These are phyloP conservation scores for Exophiala sp. DNA, from an alignment of 2,329 filamentous ascomycete species.

Conservation along the genomic window DNA sequence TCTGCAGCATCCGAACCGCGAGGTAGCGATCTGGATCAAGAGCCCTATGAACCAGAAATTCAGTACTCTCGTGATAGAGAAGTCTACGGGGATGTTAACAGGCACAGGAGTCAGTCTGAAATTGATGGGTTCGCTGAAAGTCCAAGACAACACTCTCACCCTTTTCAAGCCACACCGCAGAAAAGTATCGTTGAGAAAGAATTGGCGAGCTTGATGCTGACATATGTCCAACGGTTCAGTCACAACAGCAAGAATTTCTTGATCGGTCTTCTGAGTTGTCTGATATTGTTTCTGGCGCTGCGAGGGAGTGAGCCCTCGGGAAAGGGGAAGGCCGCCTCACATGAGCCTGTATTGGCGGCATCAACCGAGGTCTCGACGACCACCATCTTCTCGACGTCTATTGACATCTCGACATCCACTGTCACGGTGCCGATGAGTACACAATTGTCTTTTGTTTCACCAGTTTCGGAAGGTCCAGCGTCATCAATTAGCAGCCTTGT, in stretches of 20 bases:
- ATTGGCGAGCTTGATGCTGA: slow-evolving; percentile 49
- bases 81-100: slow-evolving; percentile 22
- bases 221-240: slow-evolving; percentile 52
- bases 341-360: not conserved
- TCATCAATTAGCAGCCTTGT: not conserved
- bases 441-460: not conserved
- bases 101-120: slow-evolving; percentile 21
- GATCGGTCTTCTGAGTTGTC: slow-evolving; percentile 44
- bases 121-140: slow-evolving; percentile 26
- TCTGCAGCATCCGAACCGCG: not conserved
- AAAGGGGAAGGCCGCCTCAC: not conserved
- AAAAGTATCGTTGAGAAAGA: slow-evolving; percentile 43
- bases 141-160: not conserved
- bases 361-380: slow-evolving; percentile 14
- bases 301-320: not conserved
- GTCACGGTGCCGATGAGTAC: slow-evolving; percentile 3
- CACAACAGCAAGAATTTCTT: slow-evolving; percentile 53
- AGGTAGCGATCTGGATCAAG: not conserved
- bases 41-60: not conserved
- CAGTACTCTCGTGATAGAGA: slow-evolving; percentile 18
- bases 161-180: not conserved
- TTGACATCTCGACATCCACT: slow-evolving; percentile 11
- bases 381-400: slow-evolving; percentile 13
- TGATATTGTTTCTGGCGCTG: slow-evolving; percentile 42
- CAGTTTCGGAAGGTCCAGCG: not conserved